phyloP scores from a whole-genome alignment of 331 rosid genomes.

The Stylosanthes scabra region DNA sequence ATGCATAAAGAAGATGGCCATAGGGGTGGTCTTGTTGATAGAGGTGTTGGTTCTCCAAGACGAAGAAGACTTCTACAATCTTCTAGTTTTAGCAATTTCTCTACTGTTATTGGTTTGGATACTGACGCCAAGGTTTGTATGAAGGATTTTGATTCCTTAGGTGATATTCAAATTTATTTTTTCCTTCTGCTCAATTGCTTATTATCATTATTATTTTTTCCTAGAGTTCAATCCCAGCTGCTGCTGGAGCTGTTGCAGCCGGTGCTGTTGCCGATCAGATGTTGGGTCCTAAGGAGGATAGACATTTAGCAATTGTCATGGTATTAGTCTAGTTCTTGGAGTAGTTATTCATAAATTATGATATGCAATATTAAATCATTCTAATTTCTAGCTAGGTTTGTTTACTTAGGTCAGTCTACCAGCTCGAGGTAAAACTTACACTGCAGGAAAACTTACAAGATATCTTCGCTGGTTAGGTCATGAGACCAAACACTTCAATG shows the following conservation, averaged over 20 bases:
- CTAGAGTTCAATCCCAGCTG: conserved; percentile 98
- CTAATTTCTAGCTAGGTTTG: conserved; percentile 41
- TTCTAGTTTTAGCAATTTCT: conserved; percentile 67
- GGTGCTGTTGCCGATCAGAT: conserved; percentile 99
- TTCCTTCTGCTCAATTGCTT: too few relatives aligned
- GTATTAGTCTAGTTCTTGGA: too few relatives aligned
- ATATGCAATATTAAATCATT: too few relatives aligned
- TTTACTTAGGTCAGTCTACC: conserved; percentile 90
- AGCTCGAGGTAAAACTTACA: conserved; percentile 98
- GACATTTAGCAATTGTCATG: conserved; percentile 96
- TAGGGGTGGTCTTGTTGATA: conserved; percentile 88
- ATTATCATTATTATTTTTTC: too few relatives aligned
- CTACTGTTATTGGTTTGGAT: conserved; percentile 57
- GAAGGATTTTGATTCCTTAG: too few relatives aligned
- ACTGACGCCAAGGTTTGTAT: conserved; percentile 74
- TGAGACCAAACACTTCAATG: conserved; percentile 96
- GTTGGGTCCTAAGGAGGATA: conserved; percentile 99
- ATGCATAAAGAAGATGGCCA: conserved; percentile 83
- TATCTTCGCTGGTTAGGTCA: conserved; percentile 99
- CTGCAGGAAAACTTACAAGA: conserved; percentile 98
- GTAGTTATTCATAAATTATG: too few relatives aligned
- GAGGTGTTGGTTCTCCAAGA: conserved; percentile 99
- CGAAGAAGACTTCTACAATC: conserved; percentile 82
- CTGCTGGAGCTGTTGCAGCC: conserved; percentile 99
- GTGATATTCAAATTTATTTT: too few relatives aligned